Base-by-base conservation (phyloP, 2,329 filamentous ascomycete genomes). In the Phyllosticta capitalensis region DNA sequence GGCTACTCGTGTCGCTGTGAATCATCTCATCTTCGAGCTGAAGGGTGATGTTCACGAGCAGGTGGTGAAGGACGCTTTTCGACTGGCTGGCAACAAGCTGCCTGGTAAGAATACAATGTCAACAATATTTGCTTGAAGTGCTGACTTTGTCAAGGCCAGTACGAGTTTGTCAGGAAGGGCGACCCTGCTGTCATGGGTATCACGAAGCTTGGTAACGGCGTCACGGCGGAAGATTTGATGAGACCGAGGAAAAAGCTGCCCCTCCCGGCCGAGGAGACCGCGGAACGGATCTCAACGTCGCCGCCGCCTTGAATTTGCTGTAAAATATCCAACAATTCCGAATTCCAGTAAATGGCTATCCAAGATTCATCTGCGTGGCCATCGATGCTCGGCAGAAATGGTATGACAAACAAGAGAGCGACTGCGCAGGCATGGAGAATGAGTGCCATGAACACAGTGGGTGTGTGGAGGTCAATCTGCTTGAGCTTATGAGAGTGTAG, bases 21-120 rank as follows among this genome's bases (percentile, higher is more conserved):
- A 89, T 75, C 89, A 94, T 73, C 84, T 99, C 54, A 79, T 96
- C 20, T 95, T 99, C 66, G 94, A 99, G 76, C 77, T 99, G 65
- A 91, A 90, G 74, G 94, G 94, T 52, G 84, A 91, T 67, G 71
- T 97, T 64, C 94, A 99, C 82, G 94, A 99, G 79, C 89, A 96
- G 77, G 85, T 99, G 64, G 92, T 89, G 21, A 84, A 86, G 66
- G 94, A 99, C 78, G 94, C 94, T 30, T 95, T 99, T 76, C 83
- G 94, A 64, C 77, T 99, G 72, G 94, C 94, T 17, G 94, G 90
- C 50, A 90, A 95, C 75, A 99, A 99, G 79, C 78, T 99, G 74
- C 94, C 94, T 55, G 91, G 90, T 91, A 77, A 72, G 84, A 65
- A 10, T 17, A 51, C 4, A 1, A 14, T 21, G n/a, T 5, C 14